Percentiles rank a stretch among this genome's conserved stretches.
Conservation (phyloP, 352 stramenopile genomes). For the Phytophthora vignae region DNA sequence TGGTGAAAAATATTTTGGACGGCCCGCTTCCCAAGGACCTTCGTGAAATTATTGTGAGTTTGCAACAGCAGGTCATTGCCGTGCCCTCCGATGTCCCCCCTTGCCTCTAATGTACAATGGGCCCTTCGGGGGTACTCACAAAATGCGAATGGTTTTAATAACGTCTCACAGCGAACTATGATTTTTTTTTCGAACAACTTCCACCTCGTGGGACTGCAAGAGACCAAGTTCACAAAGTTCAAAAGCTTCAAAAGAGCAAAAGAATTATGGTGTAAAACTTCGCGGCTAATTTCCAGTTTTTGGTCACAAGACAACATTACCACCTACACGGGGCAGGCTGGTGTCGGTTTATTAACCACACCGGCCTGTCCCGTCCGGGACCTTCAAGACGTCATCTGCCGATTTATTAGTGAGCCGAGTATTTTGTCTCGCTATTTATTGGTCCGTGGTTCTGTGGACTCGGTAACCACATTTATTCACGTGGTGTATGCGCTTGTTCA, state of each 20-base stretch:
- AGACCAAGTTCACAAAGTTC: neutral
- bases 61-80: neutral
- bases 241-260: conserved; percentile 15
- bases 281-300: conserved; percentile 20
- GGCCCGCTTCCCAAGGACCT: neutral
- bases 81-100: neutral
- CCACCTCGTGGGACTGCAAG: conserved; percentile 6
- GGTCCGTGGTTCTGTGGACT: neutral
- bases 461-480: conserved; percentile 11
- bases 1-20: neutral
- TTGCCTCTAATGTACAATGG: neutral
- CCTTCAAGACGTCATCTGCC: conserved; percentile 4
- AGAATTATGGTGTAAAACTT: conserved; percentile 7
- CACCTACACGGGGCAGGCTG: neutral
- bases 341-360: conserved; percentile 13
- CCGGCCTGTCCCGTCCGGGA: conserved; percentile 1
- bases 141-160: neutral
- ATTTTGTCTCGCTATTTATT: conserved; percentile 14
- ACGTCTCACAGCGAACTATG: neutral
- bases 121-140: neutral
- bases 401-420: neutral
- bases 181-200: neutral
- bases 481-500: conserved; percentile 17
- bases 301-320: conserved; percentile 25
- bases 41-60: neutral